These are phyloP conservation scores for Rhodotorula taiwanensis DNA, from an alignment of 768 basidiomycete genomes.

Conservation along the genomic window DNA sequence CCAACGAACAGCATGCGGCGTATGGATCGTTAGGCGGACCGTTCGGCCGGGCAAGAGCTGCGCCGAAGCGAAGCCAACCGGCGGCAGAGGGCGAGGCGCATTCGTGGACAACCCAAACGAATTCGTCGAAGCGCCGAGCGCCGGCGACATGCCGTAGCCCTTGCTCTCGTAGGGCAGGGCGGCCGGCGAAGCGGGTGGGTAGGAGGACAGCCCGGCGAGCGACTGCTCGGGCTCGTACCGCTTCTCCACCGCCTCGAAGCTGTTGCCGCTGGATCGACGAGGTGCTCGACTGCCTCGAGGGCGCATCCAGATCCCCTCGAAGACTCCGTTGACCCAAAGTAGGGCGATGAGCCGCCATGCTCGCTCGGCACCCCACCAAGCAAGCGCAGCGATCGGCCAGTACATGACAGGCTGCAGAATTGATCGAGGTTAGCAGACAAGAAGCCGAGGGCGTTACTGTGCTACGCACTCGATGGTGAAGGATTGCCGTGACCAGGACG, in stretches of 20 bases:
- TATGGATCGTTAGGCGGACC: slow-evolving; percentile 60
- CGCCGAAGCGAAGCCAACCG: slow-evolving; percentile 61
- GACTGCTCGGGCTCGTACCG: neutral
- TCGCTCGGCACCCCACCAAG: slow-evolving; percentile 61
- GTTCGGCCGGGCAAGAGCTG: slow-evolving; percentile 65
- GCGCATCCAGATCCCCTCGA: slow-evolving; percentile 30
- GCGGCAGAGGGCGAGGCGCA: slow-evolving; percentile 45
- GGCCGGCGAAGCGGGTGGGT: slow-evolving; percentile 10
- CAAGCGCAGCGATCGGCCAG: slow-evolving; percentile 63
- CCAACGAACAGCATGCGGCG: slow-evolving; percentile 58
- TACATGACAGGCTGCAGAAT: slow-evolving; percentile 42
- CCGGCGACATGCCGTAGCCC: neutral
- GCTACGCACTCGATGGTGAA: slow-evolving; percentile 53
- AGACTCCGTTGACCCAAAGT: slow-evolving; percentile 55
- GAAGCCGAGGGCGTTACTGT: slow-evolving; percentile 45
- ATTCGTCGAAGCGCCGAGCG: neutral
- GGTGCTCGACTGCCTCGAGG: neutral
- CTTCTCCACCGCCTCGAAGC: neutral
- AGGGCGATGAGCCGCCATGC: slow-evolving; percentile 55
- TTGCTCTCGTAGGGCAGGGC: neutral
- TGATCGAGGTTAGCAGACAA: slow-evolving; percentile 48
- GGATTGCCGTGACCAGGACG: slow-evolving; percentile 56
- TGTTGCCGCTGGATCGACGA: neutral
- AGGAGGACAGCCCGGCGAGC: neutral
- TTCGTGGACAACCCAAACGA: neutral